Evolutionary conservation across 208 protist genomes (phyloP).

Genomic region (Crithidia sp.): DNA sequence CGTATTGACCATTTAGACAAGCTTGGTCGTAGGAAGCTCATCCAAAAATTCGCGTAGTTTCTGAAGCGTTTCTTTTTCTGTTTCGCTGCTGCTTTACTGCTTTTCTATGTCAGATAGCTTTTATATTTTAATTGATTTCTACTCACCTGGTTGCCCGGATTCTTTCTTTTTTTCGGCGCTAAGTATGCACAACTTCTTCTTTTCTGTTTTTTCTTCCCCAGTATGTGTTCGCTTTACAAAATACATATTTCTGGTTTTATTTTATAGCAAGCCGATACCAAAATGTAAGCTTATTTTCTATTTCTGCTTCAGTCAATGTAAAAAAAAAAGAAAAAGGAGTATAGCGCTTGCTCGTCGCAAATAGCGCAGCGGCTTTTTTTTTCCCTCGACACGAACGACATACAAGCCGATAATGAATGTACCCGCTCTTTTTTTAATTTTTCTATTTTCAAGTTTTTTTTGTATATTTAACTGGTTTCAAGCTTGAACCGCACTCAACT

Average conservation of each 20-base stretch:
- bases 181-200: not conserved
- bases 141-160: no score
- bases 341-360: not conserved
- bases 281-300: not conserved
- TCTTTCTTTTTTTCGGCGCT: not conserved
- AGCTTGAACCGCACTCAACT: no score
- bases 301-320: not conserved
- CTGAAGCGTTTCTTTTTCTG: not conserved
- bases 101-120: not conserved
- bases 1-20: slow-evolving; percentile 80
- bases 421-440: no score
- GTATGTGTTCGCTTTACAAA: not conserved
- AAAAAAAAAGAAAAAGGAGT: not conserved
- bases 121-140: not conserved
- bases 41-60: slow-evolving; percentile 20
- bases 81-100: not conserved
- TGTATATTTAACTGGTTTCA: no score
- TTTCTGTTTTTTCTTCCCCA: not conserved
- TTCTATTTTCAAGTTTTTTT: no score
- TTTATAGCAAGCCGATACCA: not conserved
- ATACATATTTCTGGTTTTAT: not conserved
- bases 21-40: slow-evolving; percentile 57
- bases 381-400: no score
- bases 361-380: no score
- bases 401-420: no score